Conservation (phyloP, 768 basidiomycete species). For the Aureoboletus auriporus region DNA sequence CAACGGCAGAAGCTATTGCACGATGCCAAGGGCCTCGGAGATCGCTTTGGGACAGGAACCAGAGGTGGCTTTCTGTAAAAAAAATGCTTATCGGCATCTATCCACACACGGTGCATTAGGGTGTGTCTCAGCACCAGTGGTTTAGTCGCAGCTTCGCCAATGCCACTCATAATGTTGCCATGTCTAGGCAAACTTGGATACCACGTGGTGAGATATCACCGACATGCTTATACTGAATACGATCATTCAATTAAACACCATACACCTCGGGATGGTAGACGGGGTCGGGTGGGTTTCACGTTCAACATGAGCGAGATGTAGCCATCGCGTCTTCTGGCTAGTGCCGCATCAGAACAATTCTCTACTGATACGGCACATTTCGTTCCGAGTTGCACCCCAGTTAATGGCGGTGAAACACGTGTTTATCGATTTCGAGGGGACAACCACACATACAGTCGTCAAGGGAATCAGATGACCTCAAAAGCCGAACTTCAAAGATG, state of each 20-base stretch:
- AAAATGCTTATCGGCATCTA: not conserved
- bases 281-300: conserved; percentile 12
- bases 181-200: too few relatives aligned
- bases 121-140: conserved; percentile 5
- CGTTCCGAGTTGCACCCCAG: too few relatives aligned
- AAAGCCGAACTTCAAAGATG: too few relatives aligned
- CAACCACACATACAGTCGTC: not conserved
- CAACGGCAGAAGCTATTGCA: conserved; percentile 73
- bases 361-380: too few relatives aligned
- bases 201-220: not conserved
- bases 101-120: not conserved
- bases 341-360: too few relatives aligned
- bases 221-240: not conserved
- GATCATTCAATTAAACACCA: too few relatives aligned
- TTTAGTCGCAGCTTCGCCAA: not conserved
- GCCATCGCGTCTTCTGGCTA: not conserved
- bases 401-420: not conserved
- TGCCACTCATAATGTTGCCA: not conserved
- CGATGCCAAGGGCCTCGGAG: conserved; percentile 78
- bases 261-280: not conserved
- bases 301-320: conserved; percentile 1
- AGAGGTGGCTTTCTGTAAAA: conserved; percentile 57
- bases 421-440: conserved; percentile 1
- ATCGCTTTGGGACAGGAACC: conserved; percentile 75
- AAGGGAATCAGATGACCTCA: too few relatives aligned